Evolutionary conservation across 164 flowering plant species (phyloP), one percentile per base, ranked within the genome.

Genomic region (Litsea cubeba): DNA sequence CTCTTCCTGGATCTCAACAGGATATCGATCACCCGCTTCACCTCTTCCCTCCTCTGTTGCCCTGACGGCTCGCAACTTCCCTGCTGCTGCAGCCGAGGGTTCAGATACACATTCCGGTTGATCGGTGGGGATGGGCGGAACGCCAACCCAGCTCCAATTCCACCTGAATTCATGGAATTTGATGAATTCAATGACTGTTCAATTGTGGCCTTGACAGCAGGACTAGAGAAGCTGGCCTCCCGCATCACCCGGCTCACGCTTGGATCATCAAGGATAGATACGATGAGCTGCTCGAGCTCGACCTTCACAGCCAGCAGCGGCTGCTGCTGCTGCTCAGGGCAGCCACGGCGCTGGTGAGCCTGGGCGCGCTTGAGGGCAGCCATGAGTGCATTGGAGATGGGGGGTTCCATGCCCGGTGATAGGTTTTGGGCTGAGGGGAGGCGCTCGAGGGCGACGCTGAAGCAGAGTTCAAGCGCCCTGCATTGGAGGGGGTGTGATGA

Each of bases 401-500:
- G 96, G 2, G 97, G 97, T 65, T 96, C 98, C 20, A 65, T 40
- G n/a, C 79, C 87, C n/a, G 89, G 81, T 3, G 85, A 76, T 26
- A 76, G 65, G 82, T 73, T 80, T 63, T 83, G 88, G 6, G 97
- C 82, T 1, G 97, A 86, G 2, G 99, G 97, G 2, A 96, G 88
- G 8, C 98, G 92, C 65, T 96, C 97, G 25, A 96, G 89, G 3
- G 99, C 99, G 23, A 96, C 97, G 77, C 88, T 89, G 85, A 96
- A 96, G 81, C 99, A 96, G 76, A 96, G 97, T 91, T 96, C 99
- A 24, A 96, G 87, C 0, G 99, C 99, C 18, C 97, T 77, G 82
- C 99, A 96, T 88, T 96, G 99, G 17, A 96, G 88, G 0, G 99
- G 99, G 76, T 96, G 99, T 0, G 97, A 92, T 0, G 98, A 96